Conservation (phyloP, 1,139 yeast genomes). For the Geotrichum bryndzae region DNA sequence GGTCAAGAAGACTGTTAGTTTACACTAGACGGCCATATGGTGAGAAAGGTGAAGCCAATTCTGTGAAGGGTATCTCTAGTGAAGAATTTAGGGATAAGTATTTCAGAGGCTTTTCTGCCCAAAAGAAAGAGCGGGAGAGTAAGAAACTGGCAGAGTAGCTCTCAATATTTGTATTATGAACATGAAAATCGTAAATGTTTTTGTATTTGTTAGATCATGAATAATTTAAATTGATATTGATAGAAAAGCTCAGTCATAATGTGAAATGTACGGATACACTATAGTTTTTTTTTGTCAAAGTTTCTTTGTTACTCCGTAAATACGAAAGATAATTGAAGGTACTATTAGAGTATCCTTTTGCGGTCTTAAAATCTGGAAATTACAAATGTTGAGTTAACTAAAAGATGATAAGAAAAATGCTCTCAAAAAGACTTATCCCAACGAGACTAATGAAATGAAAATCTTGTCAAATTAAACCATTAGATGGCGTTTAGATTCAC, state of each 20-base stretch:
- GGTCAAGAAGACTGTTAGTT: constrained; percentile 82
- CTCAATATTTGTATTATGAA: background rate
- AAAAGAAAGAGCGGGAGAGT: background rate
- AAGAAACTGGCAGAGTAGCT: background rate
- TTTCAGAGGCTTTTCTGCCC: constrained; percentile 56
- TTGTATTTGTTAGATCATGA: background rate
- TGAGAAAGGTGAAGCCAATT: constrained; percentile 54
- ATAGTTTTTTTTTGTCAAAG: too few species aligned
- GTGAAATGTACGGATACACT: too few species aligned
- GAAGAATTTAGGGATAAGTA: constrained; percentile 73
- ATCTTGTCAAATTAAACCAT: too few species aligned
- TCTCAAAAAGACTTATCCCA: too few species aligned
- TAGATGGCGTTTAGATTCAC: background rate
- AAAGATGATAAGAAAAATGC: too few species aligned
- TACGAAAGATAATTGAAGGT: too few species aligned
- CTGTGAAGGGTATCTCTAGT: constrained; percentile 38
- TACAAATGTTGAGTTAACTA: too few species aligned
- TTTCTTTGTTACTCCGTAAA: too few species aligned
- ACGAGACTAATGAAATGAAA: too few species aligned
- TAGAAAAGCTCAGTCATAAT: too few species aligned
- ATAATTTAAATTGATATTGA: background rate
- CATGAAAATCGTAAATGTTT: background rate
- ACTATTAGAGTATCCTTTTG: too few species aligned
- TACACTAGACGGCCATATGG: constrained; percentile 61
- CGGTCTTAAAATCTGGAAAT: too few species aligned